These are phyloP conservation scores for Achaetomiella virescens DNA, from an alignment of 495 filamentous ascomycete species.

Conservation along the genomic window DNA sequence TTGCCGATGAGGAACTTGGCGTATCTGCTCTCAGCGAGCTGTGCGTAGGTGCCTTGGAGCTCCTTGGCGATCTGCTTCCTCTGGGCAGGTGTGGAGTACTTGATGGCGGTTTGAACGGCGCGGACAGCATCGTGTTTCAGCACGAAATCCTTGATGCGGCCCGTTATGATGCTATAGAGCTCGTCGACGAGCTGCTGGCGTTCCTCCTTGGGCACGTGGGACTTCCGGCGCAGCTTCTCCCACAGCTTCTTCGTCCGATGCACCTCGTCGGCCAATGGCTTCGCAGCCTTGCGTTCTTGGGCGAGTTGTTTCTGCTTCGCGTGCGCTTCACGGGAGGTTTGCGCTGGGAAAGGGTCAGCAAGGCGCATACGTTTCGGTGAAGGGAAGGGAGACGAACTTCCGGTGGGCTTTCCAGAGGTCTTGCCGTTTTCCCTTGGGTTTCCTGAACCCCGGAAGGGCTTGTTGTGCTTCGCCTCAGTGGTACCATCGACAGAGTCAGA, in stretches of 20 bases:
- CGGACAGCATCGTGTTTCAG: constrained; percentile 97
- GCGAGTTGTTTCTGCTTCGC: constrained; percentile 84
- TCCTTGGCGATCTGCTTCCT: constrained; percentile 81
- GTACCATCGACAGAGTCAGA: constrained; percentile 35
- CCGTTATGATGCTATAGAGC: constrained; percentile 84
- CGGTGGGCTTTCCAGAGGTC: constrained; percentile 21
- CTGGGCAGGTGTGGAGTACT: constrained; percentile 82
- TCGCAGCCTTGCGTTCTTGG: constrained; percentile 83
- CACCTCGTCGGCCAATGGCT: constrained; percentile 85
- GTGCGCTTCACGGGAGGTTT: constrained; percentile 72
- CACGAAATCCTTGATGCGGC: constrained; percentile 86
- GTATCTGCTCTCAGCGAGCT: constrained; percentile 87
- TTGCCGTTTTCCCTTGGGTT: constrained; percentile 18
- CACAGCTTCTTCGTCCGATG: constrained; percentile 91
- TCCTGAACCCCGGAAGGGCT: constrained; percentile 9
- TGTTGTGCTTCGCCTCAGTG: constrained; percentile 19
- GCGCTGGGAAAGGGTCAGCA: constrained; percentile 8
- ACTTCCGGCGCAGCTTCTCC: constrained; percentile 88
- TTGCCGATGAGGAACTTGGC: constrained; percentile 96
- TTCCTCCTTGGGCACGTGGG: constrained; percentile 79
- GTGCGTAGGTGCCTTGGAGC: constrained; percentile 75
- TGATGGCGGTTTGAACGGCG: constrained; percentile 91
- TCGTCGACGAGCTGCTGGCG: constrained; percentile 79
- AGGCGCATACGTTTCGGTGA: neutral
- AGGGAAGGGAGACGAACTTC: constrained; percentile 20